Percentiles rank a stretch among this genome's conserved stretches.
Evolutionary conservation across 2,329 filamentous ascomycete species (phyloP).

Genomic region (Xylariaceae sp.): DNA sequence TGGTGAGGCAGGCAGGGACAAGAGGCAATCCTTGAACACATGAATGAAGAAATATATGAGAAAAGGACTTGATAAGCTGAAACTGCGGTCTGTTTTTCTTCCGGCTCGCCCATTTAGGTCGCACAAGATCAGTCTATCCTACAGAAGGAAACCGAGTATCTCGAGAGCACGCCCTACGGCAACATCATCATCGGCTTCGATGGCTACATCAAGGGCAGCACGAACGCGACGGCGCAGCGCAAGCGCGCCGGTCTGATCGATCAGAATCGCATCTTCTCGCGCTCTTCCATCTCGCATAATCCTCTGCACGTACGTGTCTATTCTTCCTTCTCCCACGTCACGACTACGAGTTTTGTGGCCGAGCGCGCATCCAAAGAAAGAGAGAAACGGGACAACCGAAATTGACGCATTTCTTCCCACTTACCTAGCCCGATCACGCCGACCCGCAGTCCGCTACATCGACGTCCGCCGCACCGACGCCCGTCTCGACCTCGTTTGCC

Average conservation of each 20-base stretch:
- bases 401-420: constrained; percentile 2
- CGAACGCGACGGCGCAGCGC: constrained; percentile 57
- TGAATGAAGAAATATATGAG: neutral
- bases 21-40: neutral
- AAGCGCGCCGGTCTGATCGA: constrained; percentile 62
- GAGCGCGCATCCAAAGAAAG: neutral
- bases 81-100: neutral
- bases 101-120: constrained; percentile 35
- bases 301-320: constrained; percentile 34
- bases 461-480: constrained; percentile 49
- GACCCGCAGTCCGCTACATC: constrained; percentile 41
- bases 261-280: constrained; percentile 67
- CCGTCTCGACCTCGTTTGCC: constrained; percentile 48
- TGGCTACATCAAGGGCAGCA: constrained; percentile 88
- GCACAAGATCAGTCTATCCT: constrained; percentile 74
- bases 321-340: neutral
- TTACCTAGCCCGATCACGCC: constrained; percentile 35
- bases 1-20: neutral
- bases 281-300: constrained; percentile 59
- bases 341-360: neutral
- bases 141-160: constrained; percentile 77
- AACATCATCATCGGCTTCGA: constrained; percentile 99
- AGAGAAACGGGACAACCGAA: neutral
- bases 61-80: neutral
- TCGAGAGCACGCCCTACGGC: constrained; percentile 81